Conservation (phyloP, 192 early-diverging fungal species). For the Pilobolus umbonatus region DNA sequence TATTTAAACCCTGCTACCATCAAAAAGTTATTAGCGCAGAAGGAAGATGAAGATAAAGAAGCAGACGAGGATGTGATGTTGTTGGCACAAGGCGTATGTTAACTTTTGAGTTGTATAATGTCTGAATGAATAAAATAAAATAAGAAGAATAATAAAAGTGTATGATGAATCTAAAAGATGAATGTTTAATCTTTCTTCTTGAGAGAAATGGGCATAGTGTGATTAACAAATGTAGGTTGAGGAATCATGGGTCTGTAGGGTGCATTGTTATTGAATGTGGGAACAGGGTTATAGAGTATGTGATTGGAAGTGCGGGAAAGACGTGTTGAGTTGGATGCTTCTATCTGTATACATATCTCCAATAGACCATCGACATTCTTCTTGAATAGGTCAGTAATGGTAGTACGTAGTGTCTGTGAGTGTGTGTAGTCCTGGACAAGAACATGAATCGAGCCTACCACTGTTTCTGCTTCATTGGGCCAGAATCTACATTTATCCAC, state of each 20-base stretch:
- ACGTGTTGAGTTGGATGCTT: no score
- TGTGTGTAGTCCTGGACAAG: slow-evolving; percentile 27
- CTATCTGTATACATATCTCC: slow-evolving; percentile 49
- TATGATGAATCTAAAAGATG: not conserved
- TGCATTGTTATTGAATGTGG: no score
- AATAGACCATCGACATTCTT: slow-evolving; percentile 43
- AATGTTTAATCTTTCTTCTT: slow-evolving; percentile 15
- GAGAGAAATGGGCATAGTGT: slow-evolving; percentile 6
- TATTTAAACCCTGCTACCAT: not conserved
- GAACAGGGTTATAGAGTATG: no score
- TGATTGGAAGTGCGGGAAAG: no score
- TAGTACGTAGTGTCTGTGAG: slow-evolving; percentile 34
- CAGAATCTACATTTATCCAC: slow-evolving; percentile 47
- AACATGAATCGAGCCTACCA: slow-evolving; percentile 53
- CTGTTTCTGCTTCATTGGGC: slow-evolving; percentile 48
- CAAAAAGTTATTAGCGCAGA: not conserved
- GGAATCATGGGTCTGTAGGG: no score
- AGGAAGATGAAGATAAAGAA: not conserved
- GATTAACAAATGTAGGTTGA: slow-evolving; percentile 16
- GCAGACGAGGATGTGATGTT: not conserved
- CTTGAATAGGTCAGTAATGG: slow-evolving; percentile 36
- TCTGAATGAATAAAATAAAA: not conserved
- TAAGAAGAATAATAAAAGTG: not conserved
- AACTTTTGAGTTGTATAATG: no score
- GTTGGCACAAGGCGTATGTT: not conserved